A percentile compares a stretch with the other conserved stretches of the same genome.
phyloP scores from a whole-genome alignment of 2,329 filamentous ascomycete species.

The Aspergillus brasiliensis region DNA sequence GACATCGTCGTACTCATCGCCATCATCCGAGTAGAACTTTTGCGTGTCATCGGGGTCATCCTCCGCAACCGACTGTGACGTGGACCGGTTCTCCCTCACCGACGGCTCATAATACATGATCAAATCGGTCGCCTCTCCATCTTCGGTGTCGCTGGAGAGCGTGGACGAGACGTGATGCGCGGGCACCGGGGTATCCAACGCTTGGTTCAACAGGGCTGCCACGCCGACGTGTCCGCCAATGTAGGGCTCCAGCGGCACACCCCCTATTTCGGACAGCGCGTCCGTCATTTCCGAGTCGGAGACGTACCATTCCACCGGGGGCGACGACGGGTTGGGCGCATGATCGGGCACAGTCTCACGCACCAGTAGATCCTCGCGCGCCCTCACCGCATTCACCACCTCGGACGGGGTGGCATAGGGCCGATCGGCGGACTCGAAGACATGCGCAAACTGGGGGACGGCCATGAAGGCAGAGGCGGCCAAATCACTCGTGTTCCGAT shows the following conservation, averaged over 20 bases:
- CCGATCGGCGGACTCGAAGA: constrained; percentile 18
- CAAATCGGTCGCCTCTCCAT: constrained; percentile 23
- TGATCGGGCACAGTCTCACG: not conserved
- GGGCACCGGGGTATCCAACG: constrained; percentile 16
- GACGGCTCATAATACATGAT: constrained; percentile 29
- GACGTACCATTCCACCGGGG: constrained; percentile 22
- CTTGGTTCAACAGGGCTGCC: constrained; percentile 21
- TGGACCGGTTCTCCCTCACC: constrained; percentile 17
- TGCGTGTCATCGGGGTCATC: constrained; percentile 37
- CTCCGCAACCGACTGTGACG: constrained; percentile 21
- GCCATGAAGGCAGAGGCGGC: constrained; percentile 34
- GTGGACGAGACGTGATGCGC: constrained; percentile 23
- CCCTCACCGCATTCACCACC: constrained; percentile 33
- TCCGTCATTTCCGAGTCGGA: constrained; percentile 30
- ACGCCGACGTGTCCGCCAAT: constrained; percentile 19
- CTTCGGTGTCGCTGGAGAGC: constrained; percentile 23
- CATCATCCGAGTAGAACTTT: constrained; percentile 35
- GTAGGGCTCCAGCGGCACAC: constrained; percentile 23
- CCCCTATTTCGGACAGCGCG: constrained; percentile 23
- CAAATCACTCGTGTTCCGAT: constrained; percentile 17
- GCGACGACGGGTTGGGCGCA: constrained; percentile 12
- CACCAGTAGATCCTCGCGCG: constrained; percentile 9
- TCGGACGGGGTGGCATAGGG: constrained; percentile 27
- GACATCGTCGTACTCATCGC: constrained; percentile 19
- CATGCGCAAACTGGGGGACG: constrained; percentile 30